Evolutionary conservation across 2,329 filamentous ascomycete species (phyloP).

Genomic region (Xylaria sp.): DNA sequence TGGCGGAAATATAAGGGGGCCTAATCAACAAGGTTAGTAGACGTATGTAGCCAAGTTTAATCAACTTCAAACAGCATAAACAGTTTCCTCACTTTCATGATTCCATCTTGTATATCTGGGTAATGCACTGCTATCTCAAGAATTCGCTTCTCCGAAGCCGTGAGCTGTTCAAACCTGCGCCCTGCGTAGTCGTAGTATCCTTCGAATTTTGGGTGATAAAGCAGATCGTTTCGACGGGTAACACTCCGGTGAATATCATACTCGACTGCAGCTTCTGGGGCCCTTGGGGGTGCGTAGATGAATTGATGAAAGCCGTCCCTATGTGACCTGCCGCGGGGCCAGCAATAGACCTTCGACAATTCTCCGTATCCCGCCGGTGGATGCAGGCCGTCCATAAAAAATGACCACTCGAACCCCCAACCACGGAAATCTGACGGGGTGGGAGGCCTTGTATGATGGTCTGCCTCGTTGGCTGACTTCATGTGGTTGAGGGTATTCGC

Average conservation of each 20-base stretch:
- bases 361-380: constrained; percentile 20
- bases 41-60: not conserved
- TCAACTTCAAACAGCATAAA: not conserved
- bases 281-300: not conserved
- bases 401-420: not conserved
- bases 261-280: not conserved
- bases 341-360: not conserved
- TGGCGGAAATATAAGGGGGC: constrained; percentile 24
- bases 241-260: not conserved
- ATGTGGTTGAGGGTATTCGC: not conserved
- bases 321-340: not conserved
- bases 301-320: not conserved
- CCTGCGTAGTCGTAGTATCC: constrained; percentile 29
- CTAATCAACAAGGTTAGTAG: constrained; percentile 19
- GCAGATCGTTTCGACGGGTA: constrained; percentile 24
- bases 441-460: not conserved
- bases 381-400: not conserved
- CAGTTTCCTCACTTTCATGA: constrained; percentile 29
- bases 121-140: constrained; percentile 36
- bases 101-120: constrained; percentile 18
- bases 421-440: not conserved
- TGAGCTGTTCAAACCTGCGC: constrained; percentile 12
- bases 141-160: not conserved
- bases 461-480: not conserved
- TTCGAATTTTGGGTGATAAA: constrained; percentile 31